Base-by-base conservation (phyloP, 2,329 filamentous ascomycete species). In the Seiridium unicorne region DNA sequence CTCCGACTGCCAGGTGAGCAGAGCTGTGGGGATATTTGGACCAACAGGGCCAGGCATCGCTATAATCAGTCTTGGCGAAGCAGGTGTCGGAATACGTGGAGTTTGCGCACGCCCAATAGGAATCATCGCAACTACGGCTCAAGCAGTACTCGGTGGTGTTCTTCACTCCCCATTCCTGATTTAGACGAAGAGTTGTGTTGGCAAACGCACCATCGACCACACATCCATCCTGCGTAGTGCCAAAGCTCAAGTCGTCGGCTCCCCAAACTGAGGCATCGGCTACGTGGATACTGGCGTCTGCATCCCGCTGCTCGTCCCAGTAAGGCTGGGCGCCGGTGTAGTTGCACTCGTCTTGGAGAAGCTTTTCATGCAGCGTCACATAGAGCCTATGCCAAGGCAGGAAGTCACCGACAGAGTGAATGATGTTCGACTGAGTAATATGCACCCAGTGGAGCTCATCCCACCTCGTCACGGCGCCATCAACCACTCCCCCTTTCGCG, bases 371-470 rank as follows among this genome's bases (percentile, higher is more conserved):
- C 18, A 48, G 48, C 18, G 36, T 48, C 34, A 59, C 48, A 18
- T 54, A 59, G 5, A 59, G 38, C 11, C 48, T 38, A 44, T 59
- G 47, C 57, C 57, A 54, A 5, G 57, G 57, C 3, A 59, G 49
- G 18, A 59, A 59, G n/a, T 47, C 57, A n/a, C 48, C 57, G 18
- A 71, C 69, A 11, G 57, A 57, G 56, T 74, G 73, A 5, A 73
- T 69, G 55, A 67, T 68, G 18, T 64, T 62, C 4, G 68, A 62
- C 46, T 71, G 69, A 8, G 60, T 59, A 35, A 71, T 69, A 55
- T 76, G 73, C 5, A 66, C 61, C 13, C 69, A 72, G 48, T 73
- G 67, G 3, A 75, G 61, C 51, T 76, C 73, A 46, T 75, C 73
- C 66, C 70, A 74, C 38, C 68, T 61, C 11, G 60, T 73, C 36